These are phyloP conservation scores for Trametes gibbosa DNA, from an alignment of 768 basidiomycete genomes.

Conservation along the genomic window DNA sequence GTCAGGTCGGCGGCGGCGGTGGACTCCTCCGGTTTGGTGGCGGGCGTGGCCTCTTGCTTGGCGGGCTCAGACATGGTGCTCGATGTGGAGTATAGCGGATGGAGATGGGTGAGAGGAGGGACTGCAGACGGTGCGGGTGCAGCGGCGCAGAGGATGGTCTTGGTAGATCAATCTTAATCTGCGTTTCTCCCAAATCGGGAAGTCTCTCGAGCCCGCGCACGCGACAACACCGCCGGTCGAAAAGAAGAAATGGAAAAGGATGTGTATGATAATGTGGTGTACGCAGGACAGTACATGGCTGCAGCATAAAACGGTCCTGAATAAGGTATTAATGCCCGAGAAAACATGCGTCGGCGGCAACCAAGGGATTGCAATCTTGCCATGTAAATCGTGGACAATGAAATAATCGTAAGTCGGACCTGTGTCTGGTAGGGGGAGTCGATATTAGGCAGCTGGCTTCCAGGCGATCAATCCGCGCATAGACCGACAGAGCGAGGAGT, in stretches of 20 bases:
- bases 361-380: background rate
- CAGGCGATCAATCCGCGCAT: conserved; percentile 56
- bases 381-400: background rate
- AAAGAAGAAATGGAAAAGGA: background rate
- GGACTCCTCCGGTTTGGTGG: conserved; percentile 40
- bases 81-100: background rate
- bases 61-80: conserved; percentile 14
- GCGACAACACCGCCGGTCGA: conserved; percentile 1
- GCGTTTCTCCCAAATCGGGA: conserved; percentile 17
- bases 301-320: background rate
- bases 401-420: background rate
- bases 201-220: conserved; percentile 12
- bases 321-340: background rate
- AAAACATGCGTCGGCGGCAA: background rate
- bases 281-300: background rate
- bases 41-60: background rate
- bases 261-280: background rate
- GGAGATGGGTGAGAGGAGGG: background rate
- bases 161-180: conserved; percentile 19
- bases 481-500: conserved; percentile 26
- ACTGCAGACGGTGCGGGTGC: background rate
- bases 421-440: too few species aligned
- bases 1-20: conserved; percentile 74
- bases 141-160: background rate
- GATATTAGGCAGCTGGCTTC: conserved; percentile 29